Evolutionary conservation across 176 grass and related monocot genomes (phyloP).

Genomic region (Ampelocalamus luodianensis): DNA sequence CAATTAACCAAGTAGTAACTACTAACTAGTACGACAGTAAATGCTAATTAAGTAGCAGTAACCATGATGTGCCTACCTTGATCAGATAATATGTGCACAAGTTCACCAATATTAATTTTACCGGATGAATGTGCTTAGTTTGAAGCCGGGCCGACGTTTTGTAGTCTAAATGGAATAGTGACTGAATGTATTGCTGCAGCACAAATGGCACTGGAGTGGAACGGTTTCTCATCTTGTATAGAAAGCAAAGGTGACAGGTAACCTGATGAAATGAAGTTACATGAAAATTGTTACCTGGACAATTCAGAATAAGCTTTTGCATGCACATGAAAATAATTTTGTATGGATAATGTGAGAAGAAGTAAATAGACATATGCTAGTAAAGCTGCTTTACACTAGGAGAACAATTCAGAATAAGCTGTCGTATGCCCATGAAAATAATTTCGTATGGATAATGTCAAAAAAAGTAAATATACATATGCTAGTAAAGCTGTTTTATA

Average conservation of each 20-base stretch:
- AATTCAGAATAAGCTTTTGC: slow-evolving; percentile 11
- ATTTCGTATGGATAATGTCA: not conserved
- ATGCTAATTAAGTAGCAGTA: too few relatives aligned
- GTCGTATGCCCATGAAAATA: not conserved
- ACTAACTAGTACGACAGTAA: too few relatives aligned
- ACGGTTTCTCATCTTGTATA: slow-evolving; percentile 75
- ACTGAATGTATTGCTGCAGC: slow-evolving; percentile 84
- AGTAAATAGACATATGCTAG: slow-evolving; percentile 8
- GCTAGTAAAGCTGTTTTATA: not conserved
- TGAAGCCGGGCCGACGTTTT: slow-evolving; percentile 45
- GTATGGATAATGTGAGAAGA: not conserved
- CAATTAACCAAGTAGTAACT: too few relatives aligned
- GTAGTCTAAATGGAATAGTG: slow-evolving; percentile 68
- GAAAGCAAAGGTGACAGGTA: slow-evolving; percentile 57
- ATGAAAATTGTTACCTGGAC: slow-evolving; percentile 1
- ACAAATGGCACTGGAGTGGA: slow-evolving; percentile 82
- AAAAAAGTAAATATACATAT: slow-evolving; percentile 7
- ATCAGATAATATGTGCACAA: slow-evolving; percentile 68
- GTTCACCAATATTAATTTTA: slow-evolving; percentile 68
- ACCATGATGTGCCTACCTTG: slow-evolving; percentile 83
- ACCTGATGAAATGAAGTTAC: slow-evolving; percentile 51
- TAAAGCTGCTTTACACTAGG: not conserved
- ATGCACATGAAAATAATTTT: not conserved
- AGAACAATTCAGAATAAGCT: slow-evolving; percentile 12
- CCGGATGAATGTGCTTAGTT: slow-evolving; percentile 52